These are phyloP conservation scores for Chrysophaeum taylorii DNA, from an alignment of 352 stramenopile genomes.

Conservation along the genomic window DNA sequence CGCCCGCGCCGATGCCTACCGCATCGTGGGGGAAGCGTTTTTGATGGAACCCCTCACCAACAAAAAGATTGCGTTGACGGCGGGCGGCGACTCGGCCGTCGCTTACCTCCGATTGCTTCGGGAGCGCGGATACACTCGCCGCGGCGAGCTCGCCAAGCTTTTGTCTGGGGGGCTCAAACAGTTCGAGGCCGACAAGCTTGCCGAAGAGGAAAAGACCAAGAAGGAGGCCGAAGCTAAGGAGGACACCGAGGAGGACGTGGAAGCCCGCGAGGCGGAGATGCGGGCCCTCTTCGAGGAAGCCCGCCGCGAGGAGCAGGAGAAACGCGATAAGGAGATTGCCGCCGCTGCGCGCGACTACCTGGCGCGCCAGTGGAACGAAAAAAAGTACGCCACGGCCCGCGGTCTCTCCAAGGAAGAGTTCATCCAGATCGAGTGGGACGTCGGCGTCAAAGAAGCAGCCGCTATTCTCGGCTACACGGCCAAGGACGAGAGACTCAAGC, in stretches of 20 bases:
- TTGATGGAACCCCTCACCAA: neutral
- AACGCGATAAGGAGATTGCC: neutral
- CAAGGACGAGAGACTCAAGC: no score
- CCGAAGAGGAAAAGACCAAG: neutral
- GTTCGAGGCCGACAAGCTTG: neutral
- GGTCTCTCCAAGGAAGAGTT: neutral
- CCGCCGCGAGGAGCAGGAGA: neutral
- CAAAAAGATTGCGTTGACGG: neutral
- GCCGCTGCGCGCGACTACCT: neutral
- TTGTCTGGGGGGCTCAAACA: neutral
- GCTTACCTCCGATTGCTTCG: neutral
- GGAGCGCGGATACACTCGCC: neutral
- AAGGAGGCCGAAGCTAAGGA: neutral
- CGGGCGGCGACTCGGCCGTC: neutral
- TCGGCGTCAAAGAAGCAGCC: neutral
- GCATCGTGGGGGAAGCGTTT: conserved; percentile 5
- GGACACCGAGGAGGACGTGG: neutral
- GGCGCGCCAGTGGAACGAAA: neutral
- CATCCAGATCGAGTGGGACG: neutral
- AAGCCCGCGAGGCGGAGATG: neutral
- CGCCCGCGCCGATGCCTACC: neutral
- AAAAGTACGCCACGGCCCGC: neutral
- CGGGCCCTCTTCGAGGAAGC: neutral
- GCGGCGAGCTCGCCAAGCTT: neutral
- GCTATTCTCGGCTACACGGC: neutral